These are phyloP conservation scores for Cerioporus squamosus DNA, from an alignment of 1,284 basidiomycete genomes.

Conservation along the genomic window DNA sequence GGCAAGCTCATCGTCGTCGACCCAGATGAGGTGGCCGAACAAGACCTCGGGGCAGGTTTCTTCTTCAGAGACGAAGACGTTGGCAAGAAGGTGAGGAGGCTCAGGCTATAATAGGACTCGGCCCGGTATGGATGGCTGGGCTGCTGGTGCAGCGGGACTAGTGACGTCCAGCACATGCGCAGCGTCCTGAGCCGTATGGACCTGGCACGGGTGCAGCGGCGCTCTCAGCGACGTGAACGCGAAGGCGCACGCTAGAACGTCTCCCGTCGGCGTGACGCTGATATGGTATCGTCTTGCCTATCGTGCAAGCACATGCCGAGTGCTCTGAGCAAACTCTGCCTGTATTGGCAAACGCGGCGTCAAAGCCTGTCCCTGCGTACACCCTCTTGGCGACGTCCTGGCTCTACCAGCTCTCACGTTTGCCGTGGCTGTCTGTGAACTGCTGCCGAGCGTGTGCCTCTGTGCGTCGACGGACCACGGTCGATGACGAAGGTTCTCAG, in stretches of 20 bases:
- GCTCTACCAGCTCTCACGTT: conserved; percentile 18
- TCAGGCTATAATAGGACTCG: conserved; percentile 38
- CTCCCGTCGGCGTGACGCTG: not conserved
- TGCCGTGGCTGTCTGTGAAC: not conserved
- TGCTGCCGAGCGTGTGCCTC: conserved; percentile 20
- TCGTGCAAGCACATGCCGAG: not conserved
- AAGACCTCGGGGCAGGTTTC: conserved; percentile 92
- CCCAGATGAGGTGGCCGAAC: conserved; percentile 61
- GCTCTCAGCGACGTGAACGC: conserved; percentile 11
- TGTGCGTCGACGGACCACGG: not conserved
- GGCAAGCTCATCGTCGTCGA: conserved; percentile 75
- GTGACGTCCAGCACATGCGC: too few species aligned
- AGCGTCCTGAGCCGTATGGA: too few species aligned
- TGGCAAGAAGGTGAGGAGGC: conserved; percentile 84
- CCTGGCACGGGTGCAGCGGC: not conserved
- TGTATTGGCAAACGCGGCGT: conserved; percentile 8
- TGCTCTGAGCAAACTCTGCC: conserved; percentile 1
- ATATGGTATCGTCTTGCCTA: not conserved
- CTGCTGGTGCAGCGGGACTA: too few species aligned
- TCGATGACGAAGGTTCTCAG: not conserved
- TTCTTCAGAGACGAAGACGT: conserved; percentile 94
- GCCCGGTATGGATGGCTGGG: not conserved
- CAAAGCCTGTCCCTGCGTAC: conserved; percentile 14
- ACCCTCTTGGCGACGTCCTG: conserved; percentile 3
- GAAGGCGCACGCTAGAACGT: not conserved